Percentiles rank a stretch among this genome's conserved stretches.
These are phyloP conservation scores for Alloteropsis semialata DNA, from an alignment of 176 grass and related monocot species.

Conservation along the genomic window DNA sequence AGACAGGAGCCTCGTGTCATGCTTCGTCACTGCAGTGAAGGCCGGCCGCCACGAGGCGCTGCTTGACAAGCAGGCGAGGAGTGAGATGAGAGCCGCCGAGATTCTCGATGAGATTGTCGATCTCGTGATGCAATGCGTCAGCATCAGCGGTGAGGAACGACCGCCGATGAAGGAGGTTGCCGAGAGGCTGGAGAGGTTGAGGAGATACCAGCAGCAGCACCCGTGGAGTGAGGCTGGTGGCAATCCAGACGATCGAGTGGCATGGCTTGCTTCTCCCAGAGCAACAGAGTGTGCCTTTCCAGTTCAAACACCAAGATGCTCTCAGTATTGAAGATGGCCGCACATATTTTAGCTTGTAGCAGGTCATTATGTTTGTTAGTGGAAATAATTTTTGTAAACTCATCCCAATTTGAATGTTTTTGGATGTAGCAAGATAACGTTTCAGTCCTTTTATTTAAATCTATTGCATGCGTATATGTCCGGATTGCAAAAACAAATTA, in stretches of 20 bases:
- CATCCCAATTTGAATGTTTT: background rate
- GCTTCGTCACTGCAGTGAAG: conserved; percentile 38
- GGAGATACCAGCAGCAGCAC: conserved; percentile 35
- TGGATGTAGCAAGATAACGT: background rate
- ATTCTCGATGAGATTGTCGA: conserved; percentile 29
- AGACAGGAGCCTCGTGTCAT: conserved; percentile 41
- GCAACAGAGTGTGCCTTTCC: background rate
- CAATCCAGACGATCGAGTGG: conserved; percentile 1
- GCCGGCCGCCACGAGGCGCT: conserved; percentile 25
- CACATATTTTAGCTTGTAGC: background rate
- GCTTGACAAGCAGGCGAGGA: conserved; percentile 36
- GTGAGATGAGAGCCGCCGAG: conserved; percentile 7
- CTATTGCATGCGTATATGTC: no score
- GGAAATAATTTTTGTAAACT: background rate
- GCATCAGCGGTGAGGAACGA: conserved; percentile 49
- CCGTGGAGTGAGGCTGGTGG: conserved; percentile 3
- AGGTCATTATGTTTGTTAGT: background rate
- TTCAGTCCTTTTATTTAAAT: no score
- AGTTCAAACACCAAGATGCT: conserved; percentile 19
- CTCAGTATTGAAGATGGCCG: conserved; percentile 32
- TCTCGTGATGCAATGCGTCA: conserved; percentile 47
- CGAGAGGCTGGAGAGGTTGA: conserved; percentile 32
- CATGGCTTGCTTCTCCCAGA: conserved; percentile 39
- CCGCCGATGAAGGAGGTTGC: conserved; percentile 61
- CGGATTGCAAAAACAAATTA: no score